Base-by-base conservation (phyloP, 257 asterid species). In the Fraxinus quadrangulata region DNA sequence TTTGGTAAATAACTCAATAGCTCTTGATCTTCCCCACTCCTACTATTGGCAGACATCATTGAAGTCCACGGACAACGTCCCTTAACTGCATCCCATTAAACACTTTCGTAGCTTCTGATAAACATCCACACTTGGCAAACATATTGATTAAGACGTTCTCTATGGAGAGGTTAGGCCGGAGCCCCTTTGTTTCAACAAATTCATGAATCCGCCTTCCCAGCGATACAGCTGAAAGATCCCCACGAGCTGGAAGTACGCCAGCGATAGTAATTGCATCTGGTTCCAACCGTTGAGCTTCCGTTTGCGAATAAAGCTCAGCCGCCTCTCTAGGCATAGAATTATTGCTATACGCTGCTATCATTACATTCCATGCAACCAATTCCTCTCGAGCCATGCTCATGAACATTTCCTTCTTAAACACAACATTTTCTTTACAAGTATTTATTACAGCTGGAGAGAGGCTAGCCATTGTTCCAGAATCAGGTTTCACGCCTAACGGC, bases 41-140 rank as follows among this genome's bases (percentile, higher is more conserved):
- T 31, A 31, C 33, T 3, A 31, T 31, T 2, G 33, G 33, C 33
- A 31, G 33, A 31, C 33, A 31, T 31, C 33, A 31, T 31, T 31
- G 97, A 94, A 71, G 98, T 94, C 99, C 97, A 94, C 17, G 97
- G 17, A 95, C 87, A 45, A 95, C 93, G 84, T 95, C 98, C 80
- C 81, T 87, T 28, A 80, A 45, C 23, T 3, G 79, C 94, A 91
- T 92, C 67, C 71, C 86, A 11, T 91, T 96, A 73, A 95, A 95
- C 26, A 92, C 89, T 71, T 88, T 76, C 85, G 96, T 84, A 13
- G 98, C 99, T 75, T 95, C 99, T 51, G 56, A 61, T 72, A 91
- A 80, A 83, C 94, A 84, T 66, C 98, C 98, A 16, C 96, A 33
- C 36, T 33, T 3, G 36, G 36, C 36, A 33, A 3, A 33, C 36